Evolutionary conservation across 2,329 filamentous ascomycete genomes (phyloP), one percentile per base, ranked within the genome.

Genomic region (Keithomyces neogunnii): DNA sequence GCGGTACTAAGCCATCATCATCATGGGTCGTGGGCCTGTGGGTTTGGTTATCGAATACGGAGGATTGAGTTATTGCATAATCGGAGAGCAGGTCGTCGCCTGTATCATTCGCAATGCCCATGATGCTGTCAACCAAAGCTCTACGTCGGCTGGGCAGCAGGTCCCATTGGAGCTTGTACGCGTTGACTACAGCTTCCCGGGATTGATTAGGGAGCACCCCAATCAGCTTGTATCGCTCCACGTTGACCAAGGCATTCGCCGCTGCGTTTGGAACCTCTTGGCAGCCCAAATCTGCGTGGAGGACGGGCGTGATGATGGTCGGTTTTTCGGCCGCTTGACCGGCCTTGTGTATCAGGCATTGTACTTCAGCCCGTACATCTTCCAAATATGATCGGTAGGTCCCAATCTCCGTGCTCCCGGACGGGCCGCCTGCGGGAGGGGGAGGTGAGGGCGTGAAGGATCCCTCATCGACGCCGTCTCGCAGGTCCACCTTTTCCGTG

Each of bases 321-420:
- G 62, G 60, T 26, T 50, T 42, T 51, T 69, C 67, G 3, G 57
- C 56, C 19, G 57, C 55, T 56, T 66, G 61, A n/a, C 65, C 62
- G 39, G 57, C 62, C 61, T 58, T 66, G 54, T 64, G 65, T 55
- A 66, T 73, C 48, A 68, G 65, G 48, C 59, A 75, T 58, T 78
- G 73, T 1, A 77, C 63, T 55, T 79, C 76, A 39, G 68, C 68
- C 51, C 73, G 68, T 30, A 77, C 66, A 54, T 79, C 74, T 52
- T 79, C 74, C 52, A 74, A 65, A 48, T 72, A 78, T 2, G 72
- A 73, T 33, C 76, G 70, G 51, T 68, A 68, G 1, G 71, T 74
- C 2, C 65, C 66, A 7, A 71, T 55, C 35, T 68, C 61, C 2
- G 71, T 74, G 13, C 62, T 55, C n/a, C 60, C 59, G 44, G 62